Evolutionary conservation across 2,329 filamentous ascomycete genomes (phyloP).

Genomic region (Neofusicoccum umdonicola): DNA sequence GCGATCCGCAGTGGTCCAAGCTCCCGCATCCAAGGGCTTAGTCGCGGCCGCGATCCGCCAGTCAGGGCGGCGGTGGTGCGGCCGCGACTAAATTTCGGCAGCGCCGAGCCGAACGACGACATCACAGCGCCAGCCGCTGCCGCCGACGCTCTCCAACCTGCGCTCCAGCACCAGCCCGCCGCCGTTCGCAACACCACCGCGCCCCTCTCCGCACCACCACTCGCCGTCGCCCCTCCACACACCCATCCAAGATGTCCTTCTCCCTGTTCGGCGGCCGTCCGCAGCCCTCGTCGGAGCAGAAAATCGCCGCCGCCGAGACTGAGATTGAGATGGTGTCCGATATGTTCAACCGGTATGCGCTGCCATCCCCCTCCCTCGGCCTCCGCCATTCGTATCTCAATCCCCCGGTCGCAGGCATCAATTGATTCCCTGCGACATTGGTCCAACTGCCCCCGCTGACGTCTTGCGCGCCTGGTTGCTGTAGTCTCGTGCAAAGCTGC

Average conservation of each 20-base stretch:
- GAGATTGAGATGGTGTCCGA: conserved; percentile 97
- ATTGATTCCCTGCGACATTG: background rate
- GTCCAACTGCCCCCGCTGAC: too few relatives aligned
- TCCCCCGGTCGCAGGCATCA: background rate
- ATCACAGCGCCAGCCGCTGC: conserved; percentile 9
- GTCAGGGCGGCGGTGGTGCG: background rate
- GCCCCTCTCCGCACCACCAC: background rate
- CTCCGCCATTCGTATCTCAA: background rate
- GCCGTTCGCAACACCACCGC: background rate
- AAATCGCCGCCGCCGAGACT: conserved; percentile 92
- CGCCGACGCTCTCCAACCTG: background rate
- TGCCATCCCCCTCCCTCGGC: background rate
- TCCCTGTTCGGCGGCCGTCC: conserved; percentile 57
- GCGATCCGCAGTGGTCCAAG: conserved; percentile 3
- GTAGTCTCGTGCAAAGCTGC: conserved; percentile 82
- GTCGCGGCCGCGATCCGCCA: background rate
- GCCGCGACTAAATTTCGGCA: background rate
- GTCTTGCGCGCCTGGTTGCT: background rate
- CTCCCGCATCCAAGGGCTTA: background rate
- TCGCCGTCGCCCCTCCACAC: background rate
- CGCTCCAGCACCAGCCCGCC: background rate
- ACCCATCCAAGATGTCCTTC: conserved; percentile 16
- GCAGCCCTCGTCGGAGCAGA: conserved; percentile 91
- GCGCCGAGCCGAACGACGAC: conserved; percentile 10
- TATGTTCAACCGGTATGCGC: conserved; percentile 88